Percentiles rank a stretch among this genome's conserved stretches.
Evolutionary conservation across 2,329 filamentous ascomycete genomes (phyloP).

Genomic region (Aspergillus sp.): DNA sequence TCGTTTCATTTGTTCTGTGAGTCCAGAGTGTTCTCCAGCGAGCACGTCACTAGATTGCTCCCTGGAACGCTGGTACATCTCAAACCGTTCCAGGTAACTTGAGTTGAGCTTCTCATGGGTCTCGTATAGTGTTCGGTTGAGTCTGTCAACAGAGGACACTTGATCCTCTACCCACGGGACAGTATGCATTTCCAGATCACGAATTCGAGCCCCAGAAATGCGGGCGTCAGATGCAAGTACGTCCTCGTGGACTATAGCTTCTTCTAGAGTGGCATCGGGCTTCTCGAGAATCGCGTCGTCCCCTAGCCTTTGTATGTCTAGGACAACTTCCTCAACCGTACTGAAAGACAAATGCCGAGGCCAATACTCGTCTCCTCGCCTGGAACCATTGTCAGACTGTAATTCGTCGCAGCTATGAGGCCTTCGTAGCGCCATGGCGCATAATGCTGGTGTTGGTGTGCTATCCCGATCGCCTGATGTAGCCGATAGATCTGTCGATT

Average conservation of each 20-base stretch:
- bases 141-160: constrained; percentile 54
- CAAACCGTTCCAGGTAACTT: constrained; percentile 71
- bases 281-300: constrained; percentile 37
- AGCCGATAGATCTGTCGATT: constrained; percentile 34
- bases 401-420: constrained; percentile 43
- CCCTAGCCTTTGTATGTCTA: constrained; percentile 40
- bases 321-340: constrained; percentile 50
- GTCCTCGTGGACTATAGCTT: constrained; percentile 46
- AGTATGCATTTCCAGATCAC: constrained; percentile 41
- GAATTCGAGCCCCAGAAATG: constrained; percentile 41
- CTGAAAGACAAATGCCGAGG: constrained; percentile 53
- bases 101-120: constrained; percentile 69
- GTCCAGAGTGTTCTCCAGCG: constrained; percentile 67
- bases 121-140: constrained; percentile 66
- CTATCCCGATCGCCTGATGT: constrained; percentile 29
- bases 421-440: constrained; percentile 38
- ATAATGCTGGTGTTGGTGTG: constrained; percentile 28
- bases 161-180: constrained; percentile 50
- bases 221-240: constrained; percentile 42
- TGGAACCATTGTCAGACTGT: constrained; percentile 21
- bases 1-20: constrained; percentile 75
- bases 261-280: constrained; percentile 45
- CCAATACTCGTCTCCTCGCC: constrained; percentile 37
- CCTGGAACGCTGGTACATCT: constrained; percentile 70
- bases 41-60: constrained; percentile 71